Evolutionary conservation across 163 green algal species (phyloP).

Genomic region (Coccomyxa subellipsoidea): DNA sequence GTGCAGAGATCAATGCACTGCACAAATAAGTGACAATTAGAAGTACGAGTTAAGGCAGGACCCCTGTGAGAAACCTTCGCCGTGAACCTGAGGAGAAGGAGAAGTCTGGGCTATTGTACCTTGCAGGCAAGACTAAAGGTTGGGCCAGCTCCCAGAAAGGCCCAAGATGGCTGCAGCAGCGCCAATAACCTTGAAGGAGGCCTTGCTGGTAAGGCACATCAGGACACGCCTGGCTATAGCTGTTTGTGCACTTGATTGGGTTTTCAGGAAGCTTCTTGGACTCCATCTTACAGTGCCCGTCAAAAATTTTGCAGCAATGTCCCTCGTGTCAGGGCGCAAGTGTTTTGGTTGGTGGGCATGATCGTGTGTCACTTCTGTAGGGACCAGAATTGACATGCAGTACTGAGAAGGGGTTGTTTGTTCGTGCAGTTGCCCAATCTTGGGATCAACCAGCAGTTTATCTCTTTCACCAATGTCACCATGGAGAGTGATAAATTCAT

Average conservation of each 20-base stretch:
- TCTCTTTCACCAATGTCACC: slow-evolving; percentile 98
- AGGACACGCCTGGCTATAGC: neutral
- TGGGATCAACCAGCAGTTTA: slow-evolving; percentile 87
- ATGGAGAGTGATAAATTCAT: slow-evolving; percentile 98
- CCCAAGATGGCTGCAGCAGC: slow-evolving; percentile 36
- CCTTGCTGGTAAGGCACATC: slow-evolving; percentile 25
- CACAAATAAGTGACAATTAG: too few species aligned
- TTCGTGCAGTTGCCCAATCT: slow-evolving; percentile 81
- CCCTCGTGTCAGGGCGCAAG: neutral
- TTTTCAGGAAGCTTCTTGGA: slow-evolving; percentile 1
- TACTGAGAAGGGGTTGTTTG: neutral
- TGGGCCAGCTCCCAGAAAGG: neutral
- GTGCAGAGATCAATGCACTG: neutral
- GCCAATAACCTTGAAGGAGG: slow-evolving; percentile 63
- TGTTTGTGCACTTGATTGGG: neutral
- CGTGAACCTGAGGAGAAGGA: too few species aligned
- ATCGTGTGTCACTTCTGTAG: neutral
- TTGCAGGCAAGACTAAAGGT: neutral
- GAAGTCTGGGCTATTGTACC: neutral
- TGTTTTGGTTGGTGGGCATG: neutral
- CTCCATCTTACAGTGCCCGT: neutral
- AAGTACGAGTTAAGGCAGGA: too few species aligned
- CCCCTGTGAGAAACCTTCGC: too few species aligned
- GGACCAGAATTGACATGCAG: neutral
- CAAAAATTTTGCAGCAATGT: neutral